Conservation (phyloP, 2,329 filamentous ascomycete species). For the Trichoderma brevicompactum region DNA sequence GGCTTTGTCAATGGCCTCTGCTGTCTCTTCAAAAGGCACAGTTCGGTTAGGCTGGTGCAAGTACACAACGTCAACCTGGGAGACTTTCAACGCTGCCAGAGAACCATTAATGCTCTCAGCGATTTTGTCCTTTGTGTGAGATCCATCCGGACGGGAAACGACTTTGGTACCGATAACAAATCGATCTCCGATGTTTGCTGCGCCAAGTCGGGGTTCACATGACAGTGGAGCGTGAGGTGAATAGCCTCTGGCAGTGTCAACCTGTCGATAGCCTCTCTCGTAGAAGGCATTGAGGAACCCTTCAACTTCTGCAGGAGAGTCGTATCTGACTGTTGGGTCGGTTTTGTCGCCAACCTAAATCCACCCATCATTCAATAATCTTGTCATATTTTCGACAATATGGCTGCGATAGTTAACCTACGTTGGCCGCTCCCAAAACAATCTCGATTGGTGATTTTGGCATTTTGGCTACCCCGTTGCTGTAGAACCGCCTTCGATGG, state of each 20-base stretch:
- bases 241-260: conserved; percentile 21
- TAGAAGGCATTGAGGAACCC: conserved; percentile 22
- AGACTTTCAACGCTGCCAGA: conserved; percentile 36
- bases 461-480: neutral
- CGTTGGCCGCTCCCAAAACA: conserved; percentile 17
- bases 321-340: conserved; percentile 34
- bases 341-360: conserved; percentile 34
- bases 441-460: conserved; percentile 22
- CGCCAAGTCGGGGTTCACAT: conserved; percentile 41
- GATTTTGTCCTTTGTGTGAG: conserved; percentile 40
- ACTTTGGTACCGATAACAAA: conserved; percentile 46
- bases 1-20: conserved; percentile 21
- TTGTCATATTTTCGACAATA: neutral
- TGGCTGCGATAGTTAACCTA: neutral
- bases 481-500: neutral
- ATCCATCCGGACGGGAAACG: conserved; percentile 33
- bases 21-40: conserved; percentile 22
- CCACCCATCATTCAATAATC: neutral
- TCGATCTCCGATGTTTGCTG: conserved; percentile 34
- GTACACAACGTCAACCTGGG: conserved; percentile 17
- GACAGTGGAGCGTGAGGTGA: conserved; percentile 32
- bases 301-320: conserved; percentile 36
- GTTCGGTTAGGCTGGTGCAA: conserved; percentile 16
- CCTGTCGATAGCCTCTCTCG: conserved; percentile 18
- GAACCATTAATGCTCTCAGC: conserved; percentile 40